Evolutionary conservation across 441 rosid species (phyloP).

Genomic region (Euphorbia celastroides): DNA sequence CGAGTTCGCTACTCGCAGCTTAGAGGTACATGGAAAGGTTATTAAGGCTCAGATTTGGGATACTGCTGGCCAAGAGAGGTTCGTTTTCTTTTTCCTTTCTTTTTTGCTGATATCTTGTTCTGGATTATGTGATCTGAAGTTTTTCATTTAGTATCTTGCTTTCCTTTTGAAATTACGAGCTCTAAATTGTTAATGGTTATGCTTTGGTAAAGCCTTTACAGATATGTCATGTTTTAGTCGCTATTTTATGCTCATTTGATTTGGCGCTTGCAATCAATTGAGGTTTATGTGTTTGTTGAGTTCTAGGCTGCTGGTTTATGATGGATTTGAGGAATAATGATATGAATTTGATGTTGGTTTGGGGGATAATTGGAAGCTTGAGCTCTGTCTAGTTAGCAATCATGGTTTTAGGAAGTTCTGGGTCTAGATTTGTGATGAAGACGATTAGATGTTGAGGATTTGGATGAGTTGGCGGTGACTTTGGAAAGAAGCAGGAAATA

Average conservation of each 20-base stretch:
- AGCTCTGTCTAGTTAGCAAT: conserved; percentile 3
- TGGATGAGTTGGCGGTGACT: background rate
- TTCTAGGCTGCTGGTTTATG: background rate
- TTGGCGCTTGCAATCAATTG: background rate
- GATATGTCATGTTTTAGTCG: background rate
- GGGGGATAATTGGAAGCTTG: background rate
- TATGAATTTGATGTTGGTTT: conserved; percentile 1
- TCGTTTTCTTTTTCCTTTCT: background rate
- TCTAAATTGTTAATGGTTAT: background rate
- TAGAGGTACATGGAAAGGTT: conserved; percentile 24
- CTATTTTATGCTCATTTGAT: background rate
- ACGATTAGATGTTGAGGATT: conserved; percentile 16
- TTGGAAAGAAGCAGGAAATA: background rate
- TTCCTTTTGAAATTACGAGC: background rate
- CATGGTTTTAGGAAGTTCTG: conserved; percentile 1
- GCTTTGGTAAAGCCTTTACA: background rate
- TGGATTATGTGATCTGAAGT: too few species aligned
- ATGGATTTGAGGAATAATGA: background rate
- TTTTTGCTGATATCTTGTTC: conserved; percentile 7
- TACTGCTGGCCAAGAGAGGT: conserved; percentile 90
- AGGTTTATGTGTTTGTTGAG: background rate
- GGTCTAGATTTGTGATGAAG: conserved; percentile 9
- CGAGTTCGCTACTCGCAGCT: conserved; percentile 31
- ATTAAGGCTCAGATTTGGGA: conserved; percentile 96
- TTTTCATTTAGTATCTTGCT: background rate